phyloP scores from a whole-genome alignment of 208 protist species.

The Tritrichomonas musculus region DNA sequence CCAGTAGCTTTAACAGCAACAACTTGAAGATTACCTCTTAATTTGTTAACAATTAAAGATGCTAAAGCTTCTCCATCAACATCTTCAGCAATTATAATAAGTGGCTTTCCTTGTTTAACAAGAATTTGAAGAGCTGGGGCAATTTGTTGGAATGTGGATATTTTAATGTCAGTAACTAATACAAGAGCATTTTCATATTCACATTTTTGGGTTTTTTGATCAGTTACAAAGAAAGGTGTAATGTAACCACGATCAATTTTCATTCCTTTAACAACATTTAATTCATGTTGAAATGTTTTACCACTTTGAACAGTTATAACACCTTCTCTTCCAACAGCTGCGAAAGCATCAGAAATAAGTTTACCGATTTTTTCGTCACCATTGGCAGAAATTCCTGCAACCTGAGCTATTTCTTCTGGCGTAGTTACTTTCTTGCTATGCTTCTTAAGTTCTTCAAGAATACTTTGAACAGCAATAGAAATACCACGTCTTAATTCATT shows the following conservation, averaged over 20 bases:
- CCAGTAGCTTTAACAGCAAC: constrained; percentile 88
- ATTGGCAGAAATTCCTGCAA: constrained; percentile 98
- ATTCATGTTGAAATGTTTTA: constrained; percentile 88
- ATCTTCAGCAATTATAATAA: constrained; percentile 97
- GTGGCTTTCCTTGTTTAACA: constrained; percentile 61
- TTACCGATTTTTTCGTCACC: constrained; percentile 91
- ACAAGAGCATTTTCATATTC: constrained; percentile 87
- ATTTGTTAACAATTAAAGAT: constrained; percentile 82
- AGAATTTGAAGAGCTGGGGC: constrained; percentile 48
- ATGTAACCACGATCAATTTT: constrained; percentile 77
- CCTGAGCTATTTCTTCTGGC: constrained; percentile 80
- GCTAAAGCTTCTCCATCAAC: constrained; percentile 89
- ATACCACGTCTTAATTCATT: constrained; percentile 97
- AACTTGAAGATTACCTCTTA: constrained; percentile 61
- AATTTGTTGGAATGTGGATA: constrained; percentile 61
- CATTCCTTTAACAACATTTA: constrained; percentile 71
- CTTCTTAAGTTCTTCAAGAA: constrained; percentile 65
- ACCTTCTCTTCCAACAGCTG: constrained; percentile 94
- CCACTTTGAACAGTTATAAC: constrained; percentile 97
- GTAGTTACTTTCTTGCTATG: constrained; percentile 78
- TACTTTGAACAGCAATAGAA: constrained; percentile 76
- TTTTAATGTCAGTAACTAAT: constrained; percentile 87
- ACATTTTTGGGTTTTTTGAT: constrained; percentile 81
- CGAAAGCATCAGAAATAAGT: constrained; percentile 93
- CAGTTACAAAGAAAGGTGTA: constrained; percentile 96